phyloP scores from a whole-genome alignment of 306 rosid genomes.

The Canavalia gladiata region DNA sequence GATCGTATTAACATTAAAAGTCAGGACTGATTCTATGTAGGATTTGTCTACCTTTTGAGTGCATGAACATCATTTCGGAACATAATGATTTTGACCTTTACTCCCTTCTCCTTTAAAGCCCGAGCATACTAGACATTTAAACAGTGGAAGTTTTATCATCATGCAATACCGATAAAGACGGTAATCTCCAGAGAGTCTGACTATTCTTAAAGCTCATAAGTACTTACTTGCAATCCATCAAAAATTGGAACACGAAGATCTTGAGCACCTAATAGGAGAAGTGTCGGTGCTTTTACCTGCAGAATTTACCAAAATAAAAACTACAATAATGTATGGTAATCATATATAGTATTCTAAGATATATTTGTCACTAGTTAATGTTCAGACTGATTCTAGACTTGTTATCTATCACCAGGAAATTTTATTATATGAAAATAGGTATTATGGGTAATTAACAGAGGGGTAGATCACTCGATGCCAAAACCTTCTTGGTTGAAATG shows the following conservation, averaged over 20 bases:
- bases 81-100: constrained; percentile 67
- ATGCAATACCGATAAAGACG: neutral
- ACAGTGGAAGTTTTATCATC: neutral
- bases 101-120: constrained; percentile 79
- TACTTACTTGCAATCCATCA: constrained; percentile 76
- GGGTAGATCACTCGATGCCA: neutral
- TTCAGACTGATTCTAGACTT: neutral
- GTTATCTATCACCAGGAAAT: neutral
- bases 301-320: constrained; percentile 37
- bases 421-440: neutral
- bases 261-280: constrained; percentile 82
- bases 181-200: neutral
- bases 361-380: neutral
- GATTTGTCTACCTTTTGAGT: constrained; percentile 66
- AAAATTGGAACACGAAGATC: constrained; percentile 79
- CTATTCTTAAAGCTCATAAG: neutral
- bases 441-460: neutral
- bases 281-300: constrained; percentile 85
- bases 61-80: constrained; percentile 80
- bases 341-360: neutral
- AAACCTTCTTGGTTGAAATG: neutral
- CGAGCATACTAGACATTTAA: constrained; percentile 65
- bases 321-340: neutral
- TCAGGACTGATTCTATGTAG: constrained; percentile 4
- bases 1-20: neutral